These are phyloP conservation scores for Pascua sp. DNA, from an alignment of 1,284 basidiomycete species.

Conservation along the genomic window DNA sequence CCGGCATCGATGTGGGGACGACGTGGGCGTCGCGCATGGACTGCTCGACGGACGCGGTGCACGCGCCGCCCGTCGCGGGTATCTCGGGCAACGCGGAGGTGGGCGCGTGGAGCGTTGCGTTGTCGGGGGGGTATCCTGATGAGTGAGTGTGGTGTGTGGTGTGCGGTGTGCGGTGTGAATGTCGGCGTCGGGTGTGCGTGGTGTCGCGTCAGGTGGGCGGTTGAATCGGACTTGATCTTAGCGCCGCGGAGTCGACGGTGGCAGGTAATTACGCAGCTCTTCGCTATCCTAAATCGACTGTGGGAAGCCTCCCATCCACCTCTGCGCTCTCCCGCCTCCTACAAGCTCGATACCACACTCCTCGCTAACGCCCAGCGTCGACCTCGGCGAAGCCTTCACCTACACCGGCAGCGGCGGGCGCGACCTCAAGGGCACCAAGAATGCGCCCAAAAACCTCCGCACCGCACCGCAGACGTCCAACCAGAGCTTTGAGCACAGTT, in stretches of 20 bases:
- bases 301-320: not conserved
- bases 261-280: too few relatives aligned
- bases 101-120: constrained; percentile 49
- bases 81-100: constrained; percentile 34
- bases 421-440: constrained; percentile 44
- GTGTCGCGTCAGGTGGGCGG: too few relatives aligned
- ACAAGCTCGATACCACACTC: too few relatives aligned
- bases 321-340: too few relatives aligned
- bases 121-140: constrained; percentile 48
- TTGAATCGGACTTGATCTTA: too few relatives aligned
- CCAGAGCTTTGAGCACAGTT: constrained; percentile 44
- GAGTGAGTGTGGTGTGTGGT: constrained; percentile 35
- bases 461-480: constrained; percentile 50
- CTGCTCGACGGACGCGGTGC: constrained; percentile 36
- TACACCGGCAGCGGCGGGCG: constrained; percentile 41
- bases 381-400: constrained; percentile 40
- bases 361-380: constrained; percentile 22
- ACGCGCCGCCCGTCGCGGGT: constrained; percentile 40
- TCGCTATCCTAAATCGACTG: too few relatives aligned
- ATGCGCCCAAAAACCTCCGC: constrained; percentile 47
- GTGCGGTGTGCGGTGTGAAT: too few relatives aligned
- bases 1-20: constrained; percentile 36
- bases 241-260: too few relatives aligned
- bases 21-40: constrained; percentile 42
- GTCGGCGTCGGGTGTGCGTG: too few relatives aligned